Conservation (phyloP, 192 early-diverging fungal genomes). For the Chytriomyces sp. region DNA sequence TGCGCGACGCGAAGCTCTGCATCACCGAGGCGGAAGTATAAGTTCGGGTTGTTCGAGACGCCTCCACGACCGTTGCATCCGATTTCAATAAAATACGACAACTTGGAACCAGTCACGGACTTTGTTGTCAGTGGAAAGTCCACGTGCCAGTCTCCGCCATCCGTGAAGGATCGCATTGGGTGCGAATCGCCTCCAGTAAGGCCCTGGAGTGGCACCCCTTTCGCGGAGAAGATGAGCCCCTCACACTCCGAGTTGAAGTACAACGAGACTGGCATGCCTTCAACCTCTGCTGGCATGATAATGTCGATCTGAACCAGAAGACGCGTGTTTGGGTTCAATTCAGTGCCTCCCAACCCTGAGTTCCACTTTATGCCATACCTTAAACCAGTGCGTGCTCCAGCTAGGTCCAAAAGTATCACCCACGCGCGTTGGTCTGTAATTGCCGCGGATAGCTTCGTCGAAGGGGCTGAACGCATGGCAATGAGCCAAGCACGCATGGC, state of each 20-base stretch:
- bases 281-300: constrained; percentile 65
- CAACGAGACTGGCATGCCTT: constrained; percentile 74
- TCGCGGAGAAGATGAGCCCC: constrained; percentile 83
- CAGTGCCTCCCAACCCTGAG: not conserved
- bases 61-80: constrained; percentile 96
- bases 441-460: constrained; percentile 66
- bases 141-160: constrained; percentile 53
- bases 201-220: constrained; percentile 84
- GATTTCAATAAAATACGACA: constrained; percentile 82
- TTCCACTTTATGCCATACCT: constrained; percentile 1
- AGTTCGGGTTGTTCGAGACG: constrained; percentile 61
- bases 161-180: not conserved
- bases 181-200: constrained; percentile 73
- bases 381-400: constrained; percentile 54
- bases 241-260: constrained; percentile 87
- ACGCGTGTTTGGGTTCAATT: constrained; percentile 20
- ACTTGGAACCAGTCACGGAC: constrained; percentile 43
- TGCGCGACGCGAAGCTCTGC: constrained; percentile 75
- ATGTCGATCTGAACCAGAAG: constrained; percentile 47
- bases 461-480: constrained; percentile 51
- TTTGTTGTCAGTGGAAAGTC: constrained; percentile 52
- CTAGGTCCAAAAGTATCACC: constrained; percentile 83
- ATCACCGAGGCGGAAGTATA: constrained; percentile 61
- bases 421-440: constrained; percentile 62
- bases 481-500: not conserved